phyloP scores from a whole-genome alignment of 306 rosid genomes.

The Geum urbanum region DNA sequence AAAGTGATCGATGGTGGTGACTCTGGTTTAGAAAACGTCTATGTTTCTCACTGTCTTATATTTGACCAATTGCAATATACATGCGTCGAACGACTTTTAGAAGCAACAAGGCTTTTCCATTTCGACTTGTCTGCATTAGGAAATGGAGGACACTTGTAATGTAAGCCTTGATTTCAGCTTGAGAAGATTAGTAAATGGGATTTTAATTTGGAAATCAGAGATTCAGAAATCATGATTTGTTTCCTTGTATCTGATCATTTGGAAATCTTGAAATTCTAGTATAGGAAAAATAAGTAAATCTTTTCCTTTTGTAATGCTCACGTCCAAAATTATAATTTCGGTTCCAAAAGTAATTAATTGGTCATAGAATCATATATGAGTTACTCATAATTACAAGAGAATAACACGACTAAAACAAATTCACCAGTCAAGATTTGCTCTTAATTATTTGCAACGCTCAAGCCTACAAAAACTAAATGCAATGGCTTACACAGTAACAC shows the following conservation, averaged over 20 bases:
- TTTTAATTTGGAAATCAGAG: not conserved
- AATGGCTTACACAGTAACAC: no score
- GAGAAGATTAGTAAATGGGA: not conserved
- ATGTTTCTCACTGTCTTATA: not conserved
- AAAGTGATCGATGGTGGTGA: not conserved
- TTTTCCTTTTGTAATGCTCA: not conserved
- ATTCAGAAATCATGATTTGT: not conserved
- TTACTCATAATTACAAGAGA: not conserved
- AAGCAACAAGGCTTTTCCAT: not conserved
- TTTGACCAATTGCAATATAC: not conserved
- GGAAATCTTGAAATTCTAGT: not conserved
- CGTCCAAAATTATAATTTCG: not conserved
- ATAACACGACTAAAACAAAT: not conserved
- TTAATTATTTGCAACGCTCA: no score
- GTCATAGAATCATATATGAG: not conserved
- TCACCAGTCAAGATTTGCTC: no score
- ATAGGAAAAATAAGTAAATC: not conserved
- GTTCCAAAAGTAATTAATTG: not conserved
- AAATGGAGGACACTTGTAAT: not conserved
- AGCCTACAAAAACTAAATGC: no score
- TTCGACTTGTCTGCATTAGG: slow-evolving; percentile 4
- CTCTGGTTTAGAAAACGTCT: not conserved
- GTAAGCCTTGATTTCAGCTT: slow-evolving; percentile 5
- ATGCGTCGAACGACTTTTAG: slow-evolving; percentile 2
- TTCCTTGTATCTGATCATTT: not conserved